Evolutionary conservation across 1,284 basidiomycete species (phyloP), one percentile per base, ranked within the genome.

Genomic region (Cystobasidium sp.): DNA sequence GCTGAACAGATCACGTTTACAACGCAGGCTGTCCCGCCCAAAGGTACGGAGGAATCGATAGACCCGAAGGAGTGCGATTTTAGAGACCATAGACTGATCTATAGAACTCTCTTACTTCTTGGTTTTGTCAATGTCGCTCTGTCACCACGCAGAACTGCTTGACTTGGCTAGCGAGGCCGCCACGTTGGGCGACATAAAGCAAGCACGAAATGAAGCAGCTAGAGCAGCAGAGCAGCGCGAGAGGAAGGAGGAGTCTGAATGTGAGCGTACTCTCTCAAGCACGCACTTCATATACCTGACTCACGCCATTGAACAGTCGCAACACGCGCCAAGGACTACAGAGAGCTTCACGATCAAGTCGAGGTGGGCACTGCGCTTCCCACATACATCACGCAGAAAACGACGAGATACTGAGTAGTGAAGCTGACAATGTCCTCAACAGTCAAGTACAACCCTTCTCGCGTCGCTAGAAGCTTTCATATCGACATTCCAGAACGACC

Each of bases 401-500:
- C 6, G 37, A 43, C 2, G 31, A 10, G n/a, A 46, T 52, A 16
- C 37, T 20, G 16, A 58, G n/a, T 18, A 52, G 47, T 37, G 20
- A 64, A 41, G n/a, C 6, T 44, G 10, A n/a, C 37, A 51, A 46
- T 65, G 56, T 8, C 9, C 74, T 76, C n/a, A 76, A 78, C 76
- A 93, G 91, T 88, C 89, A 58, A 91, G 91, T 80, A 85, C 90
- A 63, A 85, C 86, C 77, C 85, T 97, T 52, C 85, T 98, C 59
- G 89, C 91, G 77, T 92, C 92, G 0, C 86, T 99, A 3, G 90
- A 95, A 78, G 86, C 88, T 1, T 98, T 98, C 82, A 86, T 98
- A 10, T 93, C 93, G 1, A 96, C 93, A 0, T 99, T 99, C 80
- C 94, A 97, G 82, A 90, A 87, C 78, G 95, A 99, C 83, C 86